Evolutionary conservation across 495 filamentous ascomycete species (phyloP).

Genomic region (Astrothelium macrocarpum): DNA sequence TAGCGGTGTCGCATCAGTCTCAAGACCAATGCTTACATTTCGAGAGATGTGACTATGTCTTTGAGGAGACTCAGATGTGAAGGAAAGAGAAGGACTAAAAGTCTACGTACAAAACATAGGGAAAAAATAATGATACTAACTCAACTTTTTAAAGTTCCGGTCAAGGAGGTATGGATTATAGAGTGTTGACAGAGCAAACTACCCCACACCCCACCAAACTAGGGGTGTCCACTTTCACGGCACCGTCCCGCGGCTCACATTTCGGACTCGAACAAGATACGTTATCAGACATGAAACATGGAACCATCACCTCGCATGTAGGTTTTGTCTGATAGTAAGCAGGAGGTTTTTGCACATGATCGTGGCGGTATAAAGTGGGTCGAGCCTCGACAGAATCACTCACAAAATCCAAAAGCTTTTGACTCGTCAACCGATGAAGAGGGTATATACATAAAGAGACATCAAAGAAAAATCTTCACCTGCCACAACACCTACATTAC

Average conservation of each 20-base stretch:
- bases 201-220: neutral
- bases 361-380: no score
- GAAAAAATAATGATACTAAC: no score
- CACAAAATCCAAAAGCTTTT: neutral
- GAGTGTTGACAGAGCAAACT: neutral
- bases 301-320: neutral
- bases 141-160: no score
- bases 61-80: neutral
- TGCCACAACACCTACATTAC: neutral
- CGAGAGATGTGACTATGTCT: no score
- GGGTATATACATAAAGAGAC: neutral
- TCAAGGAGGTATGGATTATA: no score
- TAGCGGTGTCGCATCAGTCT: neutral
- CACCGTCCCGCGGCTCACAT: neutral
- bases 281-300: neutral
- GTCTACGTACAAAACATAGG: neutral
- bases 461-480: neutral
- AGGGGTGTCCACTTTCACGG: neutral
- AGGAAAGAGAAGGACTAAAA: neutral
- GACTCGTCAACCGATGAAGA: neutral
- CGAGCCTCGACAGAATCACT: no score
- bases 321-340: no score
- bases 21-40: neutral
- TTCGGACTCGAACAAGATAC: neutral
- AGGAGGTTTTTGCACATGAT: neutral